Evolutionary conservation across 768 basidiomycete species (phyloP), one percentile per base, ranked within the genome.

Genomic region (Leccinum disarticulatum): DNA sequence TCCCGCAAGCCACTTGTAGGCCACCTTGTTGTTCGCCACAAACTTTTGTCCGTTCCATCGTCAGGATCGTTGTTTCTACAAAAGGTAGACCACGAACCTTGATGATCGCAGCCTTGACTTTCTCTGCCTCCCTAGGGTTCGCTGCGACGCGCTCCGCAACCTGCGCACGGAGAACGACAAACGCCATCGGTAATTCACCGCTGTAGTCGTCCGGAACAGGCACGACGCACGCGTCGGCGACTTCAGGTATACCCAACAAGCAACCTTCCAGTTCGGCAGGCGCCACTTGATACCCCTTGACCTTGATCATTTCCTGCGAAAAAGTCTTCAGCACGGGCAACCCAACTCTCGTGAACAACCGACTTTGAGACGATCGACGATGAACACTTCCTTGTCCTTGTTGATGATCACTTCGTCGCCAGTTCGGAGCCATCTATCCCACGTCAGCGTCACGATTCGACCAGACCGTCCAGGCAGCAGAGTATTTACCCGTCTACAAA

Each of bases 261-360:
- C 85, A 85, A 19, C 82, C 88, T 65, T 89, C 88, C 9, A 89
- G 76, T 62, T 88, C 87, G 4, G 88, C 87, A 2, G 88, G 88
- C 1, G 88, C 86, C 1, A 90, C 88, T 67, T 90, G 88, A 68
- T 86, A 87, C 3, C 89, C 88, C 66, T 74, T 80, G 47, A 87
- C 84, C 75, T 90, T 89, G 67, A 89, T 74, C 30, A 88, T 78
- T 73, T 88, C 87, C 84, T 86, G 54, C 31, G 22, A 22, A 48
- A 48, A 33, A 31, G 75, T 60, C 36, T 43, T 41, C 43, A 43
- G 5, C n/a, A 58, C 53, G 27, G 22, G 28, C 8, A 13, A 46
- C 27, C 8, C 52, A 27, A 17, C 19, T 2, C 19, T 25, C n/a
- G 19, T 11, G 14, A 25, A 52, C 10, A 6, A 14, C 62, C 3